Evolutionary conservation across 2,329 filamentous ascomycete genomes (phyloP), one percentile per base, ranked within the genome.

Genomic region (Arachnomyces sp.): DNA sequence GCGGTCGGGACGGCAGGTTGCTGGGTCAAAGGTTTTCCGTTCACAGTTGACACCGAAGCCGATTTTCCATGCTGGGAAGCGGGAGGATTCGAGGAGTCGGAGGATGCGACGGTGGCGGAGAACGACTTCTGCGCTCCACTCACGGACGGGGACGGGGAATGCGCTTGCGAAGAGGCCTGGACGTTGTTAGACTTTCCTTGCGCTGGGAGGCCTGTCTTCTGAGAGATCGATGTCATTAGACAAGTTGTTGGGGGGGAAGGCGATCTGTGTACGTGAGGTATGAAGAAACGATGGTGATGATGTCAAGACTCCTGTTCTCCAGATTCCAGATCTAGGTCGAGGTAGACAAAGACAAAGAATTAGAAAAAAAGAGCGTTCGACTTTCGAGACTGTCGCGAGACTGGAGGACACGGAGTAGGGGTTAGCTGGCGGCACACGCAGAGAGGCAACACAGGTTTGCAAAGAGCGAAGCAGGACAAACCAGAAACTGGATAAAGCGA

Each of bases 31-130:
- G 73, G 71, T 68, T 83, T 84, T 75, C 86, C 86, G 76, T 94
- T 94, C 76, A 93, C 77, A 63, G 84, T 78, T 72, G 85, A 81
- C 56, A 78, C 76, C 56, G 81, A 77, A 60, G 77, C 73, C 63
- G 76, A 65, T 57, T 77, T 75, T 65, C 71, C 72, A 73, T 74
- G 66, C 59, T 69, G 61, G 47, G 56, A 67, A 63, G 68, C 65
- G 56, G 72, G 64, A 57, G 69, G 65, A 59, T 66, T 64, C 56
- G 63, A 58, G 51, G 62, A 66, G 44, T 65, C 64, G n/a, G n/a
- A n/a, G n/a, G n/a, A n/a, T 59, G 69, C 67, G 63, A 70, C 70
- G 56, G 64, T 56, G 45, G 65, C 62, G 51, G 63, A 64, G 50
- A 62, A 61, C 49, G 67, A 67, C 63, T 74, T 76, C 63, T 74